Evolutionary conservation across 768 basidiomycete species (phyloP).

Genomic region (Termitomyces eurrhizus): DNA sequence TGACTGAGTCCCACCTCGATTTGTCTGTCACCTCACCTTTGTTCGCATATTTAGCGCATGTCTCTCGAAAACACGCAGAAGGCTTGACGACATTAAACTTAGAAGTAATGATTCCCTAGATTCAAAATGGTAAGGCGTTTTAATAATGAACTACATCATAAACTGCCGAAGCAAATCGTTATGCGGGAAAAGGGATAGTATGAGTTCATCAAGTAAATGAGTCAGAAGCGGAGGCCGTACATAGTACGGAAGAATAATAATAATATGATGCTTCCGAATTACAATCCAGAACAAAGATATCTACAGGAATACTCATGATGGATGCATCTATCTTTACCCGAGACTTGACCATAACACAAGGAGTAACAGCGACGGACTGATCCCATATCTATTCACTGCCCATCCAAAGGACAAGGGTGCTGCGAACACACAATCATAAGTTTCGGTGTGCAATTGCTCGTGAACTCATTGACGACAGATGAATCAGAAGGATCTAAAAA

Average conservation of each 20-base stretch:
- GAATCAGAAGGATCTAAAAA: background rate
- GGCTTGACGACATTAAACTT: background rate
- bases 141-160: background rate
- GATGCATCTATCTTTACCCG: background rate
- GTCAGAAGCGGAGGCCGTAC: background rate
- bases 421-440: background rate
- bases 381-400: background rate
- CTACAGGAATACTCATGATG: background rate
- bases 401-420: background rate
- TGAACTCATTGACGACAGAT: background rate
- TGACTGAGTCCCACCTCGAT: background rate
- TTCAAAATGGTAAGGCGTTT: background rate
- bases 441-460: background rate
- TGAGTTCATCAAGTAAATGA: background rate
- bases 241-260: background rate
- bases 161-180: background rate
- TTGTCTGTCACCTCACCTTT: background rate
- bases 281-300: background rate
- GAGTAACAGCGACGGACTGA: background rate
- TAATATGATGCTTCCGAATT: background rate
- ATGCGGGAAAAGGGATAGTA: background rate
- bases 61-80: background rate
- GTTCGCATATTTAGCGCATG: background rate
- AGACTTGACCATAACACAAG: background rate
- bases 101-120: background rate